Evolutionary conservation across 805 yeast genomes (phyloP), one percentile per base, ranked within the genome.

Genomic region (Hermanozyma aechmeae): DNA sequence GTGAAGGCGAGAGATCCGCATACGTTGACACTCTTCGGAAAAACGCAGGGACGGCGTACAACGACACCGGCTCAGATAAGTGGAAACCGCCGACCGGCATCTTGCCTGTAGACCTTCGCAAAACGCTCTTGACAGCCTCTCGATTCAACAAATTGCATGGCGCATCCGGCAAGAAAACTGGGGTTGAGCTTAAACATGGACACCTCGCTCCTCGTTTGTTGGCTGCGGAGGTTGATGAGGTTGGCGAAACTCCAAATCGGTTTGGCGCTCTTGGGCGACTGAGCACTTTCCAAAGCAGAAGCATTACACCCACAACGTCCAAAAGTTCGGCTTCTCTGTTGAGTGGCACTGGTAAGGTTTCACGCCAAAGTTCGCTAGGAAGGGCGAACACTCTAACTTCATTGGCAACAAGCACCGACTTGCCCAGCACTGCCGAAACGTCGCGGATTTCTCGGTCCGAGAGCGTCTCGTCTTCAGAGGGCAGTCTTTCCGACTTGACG

Each of bases 151-250:
- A 39, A 12, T 26, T 26, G 2, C 47, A 42, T n/a, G n/a, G 22
- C 5, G 19, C 16, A 11, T 30, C 33, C n/a, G 15, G 27, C 16
- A 58, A 56, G 33, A 46, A 58, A n/a, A 56, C 60, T 32, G 70
- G 70, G 0, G 69, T 63, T 5, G 79, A 73, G 32, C 57, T 74
- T 46, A 76, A 73, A 43, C 80, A 76, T 46, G 79, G 80, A 5
- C 73, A 62, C 45, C 58, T 72, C 33, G 67, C 73, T 30, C 81
- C 80, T 15, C 65, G 84, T 26, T 61, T 80, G 53, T 58, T 81
- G 35, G 89, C 87, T 2, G 71, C 79, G 15, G 92, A 80, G 48
- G 76, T 80, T 21, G 87, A 78, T 37, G 84, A 79, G 15, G 26
- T 15, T 4, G 40, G 34, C 7, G 46, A 33, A 10, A 15, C 5